phyloP scores from a whole-genome alignment of 768 basidiomycete genomes.

The Tremella fuciformis region DNA sequence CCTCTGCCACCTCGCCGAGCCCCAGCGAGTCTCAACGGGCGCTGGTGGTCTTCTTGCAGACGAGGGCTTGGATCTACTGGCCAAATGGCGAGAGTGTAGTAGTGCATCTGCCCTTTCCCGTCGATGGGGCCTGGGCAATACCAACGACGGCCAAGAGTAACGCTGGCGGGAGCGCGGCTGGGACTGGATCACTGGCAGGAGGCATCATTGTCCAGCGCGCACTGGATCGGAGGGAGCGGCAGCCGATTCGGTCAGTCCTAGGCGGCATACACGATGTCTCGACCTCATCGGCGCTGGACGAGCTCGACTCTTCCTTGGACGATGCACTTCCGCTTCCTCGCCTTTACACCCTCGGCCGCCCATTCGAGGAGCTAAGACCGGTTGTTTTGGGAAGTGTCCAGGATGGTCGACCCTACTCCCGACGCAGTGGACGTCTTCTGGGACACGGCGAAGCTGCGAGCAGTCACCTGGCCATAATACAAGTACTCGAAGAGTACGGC shows the following conservation, averaged over 20 bases:
- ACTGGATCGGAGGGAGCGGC: constrained; percentile 33
- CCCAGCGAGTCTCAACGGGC: constrained; percentile 17
- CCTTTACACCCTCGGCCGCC: constrained; percentile 35
- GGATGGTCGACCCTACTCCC: constrained; percentile 8
- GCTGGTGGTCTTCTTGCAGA: constrained; percentile 46
- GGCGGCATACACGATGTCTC: constrained; percentile 22
- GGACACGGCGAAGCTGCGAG: constrained; percentile 4
- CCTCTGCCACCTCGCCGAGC: background rate
- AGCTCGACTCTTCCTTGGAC: constrained; percentile 41
- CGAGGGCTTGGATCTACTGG: constrained; percentile 39
- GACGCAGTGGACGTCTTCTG: background rate
- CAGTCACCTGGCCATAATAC: constrained; percentile 14
- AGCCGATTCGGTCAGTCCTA: constrained; percentile 9
- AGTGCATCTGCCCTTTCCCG: constrained; percentile 42
- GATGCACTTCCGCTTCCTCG: constrained; percentile 24
- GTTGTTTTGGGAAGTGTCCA: constrained; percentile 25
- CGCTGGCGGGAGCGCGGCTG: too few species aligned
- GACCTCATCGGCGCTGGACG: constrained; percentile 32
- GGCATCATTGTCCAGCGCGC: constrained; percentile 45
- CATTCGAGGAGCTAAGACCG: constrained; percentile 41
- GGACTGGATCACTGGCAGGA: constrained; percentile 12
- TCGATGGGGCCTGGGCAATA: constrained; percentile 40
- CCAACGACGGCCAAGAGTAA: background rate
- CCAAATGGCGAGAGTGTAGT: constrained; percentile 41
- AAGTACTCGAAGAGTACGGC: constrained; percentile 20